Conservation (phyloP, 345 rosid genomes). For the Brassica juncea region DNA sequence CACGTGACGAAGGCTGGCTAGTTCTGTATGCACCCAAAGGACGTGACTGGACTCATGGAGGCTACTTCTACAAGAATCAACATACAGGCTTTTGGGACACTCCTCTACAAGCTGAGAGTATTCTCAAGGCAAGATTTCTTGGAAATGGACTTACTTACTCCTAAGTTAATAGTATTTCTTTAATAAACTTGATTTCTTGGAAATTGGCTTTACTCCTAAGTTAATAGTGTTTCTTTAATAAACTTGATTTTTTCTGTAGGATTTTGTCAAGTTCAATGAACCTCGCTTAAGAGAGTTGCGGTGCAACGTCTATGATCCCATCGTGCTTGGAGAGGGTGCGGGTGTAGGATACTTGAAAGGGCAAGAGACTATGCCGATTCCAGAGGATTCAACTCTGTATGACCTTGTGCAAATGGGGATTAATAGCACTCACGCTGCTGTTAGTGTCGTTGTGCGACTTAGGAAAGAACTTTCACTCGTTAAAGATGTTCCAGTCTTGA, state of each 20-base stretch:
- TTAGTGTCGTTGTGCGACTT: conserved; percentile 74
- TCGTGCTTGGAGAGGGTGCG: conserved; percentile 87
- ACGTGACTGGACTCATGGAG: conserved; percentile 92
- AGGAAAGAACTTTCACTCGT: conserved; percentile 88
- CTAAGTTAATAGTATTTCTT: not conserved
- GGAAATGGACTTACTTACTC: not conserved
- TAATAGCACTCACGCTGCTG: conserved; percentile 75
- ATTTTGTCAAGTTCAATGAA: conserved; percentile 70
- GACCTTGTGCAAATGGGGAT: conserved; percentile 29
- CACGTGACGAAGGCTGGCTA: conserved; percentile 96
- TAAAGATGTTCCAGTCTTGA: conserved; percentile 82
- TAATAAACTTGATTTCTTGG: not conserved
- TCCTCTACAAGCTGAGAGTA: conserved; percentile 81
- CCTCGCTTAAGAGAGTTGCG: conserved; percentile 58
- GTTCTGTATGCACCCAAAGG: conserved; percentile 89
- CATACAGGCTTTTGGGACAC: conserved; percentile 93
- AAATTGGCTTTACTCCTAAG: not conserved
- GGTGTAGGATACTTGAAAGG: conserved; percentile 93
- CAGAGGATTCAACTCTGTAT: conserved; percentile 70
- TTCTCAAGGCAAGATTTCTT: conserved; percentile 67
- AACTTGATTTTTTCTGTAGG: conserved; percentile 47
- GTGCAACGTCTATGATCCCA: conserved; percentile 76
- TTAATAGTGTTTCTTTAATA: conserved; percentile 8
- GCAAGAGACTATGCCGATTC: conserved; percentile 57
- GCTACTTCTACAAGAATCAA: conserved; percentile 75